Percentiles rank a stretch among this genome's conserved stretches.
phyloP scores from a whole-genome alignment of 805 yeast genomes.

The Candida easanensis region DNA sequence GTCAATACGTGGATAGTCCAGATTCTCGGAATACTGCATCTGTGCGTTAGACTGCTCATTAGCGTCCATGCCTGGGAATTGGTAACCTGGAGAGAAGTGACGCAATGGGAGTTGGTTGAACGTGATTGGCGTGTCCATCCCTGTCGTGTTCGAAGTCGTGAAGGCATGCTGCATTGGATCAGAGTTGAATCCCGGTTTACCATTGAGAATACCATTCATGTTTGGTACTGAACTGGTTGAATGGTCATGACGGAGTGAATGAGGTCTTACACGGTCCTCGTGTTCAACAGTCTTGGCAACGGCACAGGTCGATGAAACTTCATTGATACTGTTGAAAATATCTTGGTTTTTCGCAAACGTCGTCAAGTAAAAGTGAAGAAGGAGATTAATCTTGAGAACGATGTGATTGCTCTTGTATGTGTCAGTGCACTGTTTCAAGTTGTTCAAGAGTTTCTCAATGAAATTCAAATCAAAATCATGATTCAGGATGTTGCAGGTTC shows the following conservation, averaged over 20 bases:
- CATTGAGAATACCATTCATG: not conserved
- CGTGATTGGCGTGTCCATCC: not conserved
- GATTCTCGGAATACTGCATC: not conserved
- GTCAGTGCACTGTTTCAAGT: slow-evolving; percentile 16
- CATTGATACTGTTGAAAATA: slow-evolving; percentile 19
- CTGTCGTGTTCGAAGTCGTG: not conserved
- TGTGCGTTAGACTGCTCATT: not conserved
- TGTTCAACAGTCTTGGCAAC: slow-evolving; percentile 13
- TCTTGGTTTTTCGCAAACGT: slow-evolving; percentile 28
- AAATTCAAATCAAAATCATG: slow-evolving; percentile 17
- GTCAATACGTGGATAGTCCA: slow-evolving; percentile 16
- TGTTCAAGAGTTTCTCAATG: slow-evolving; percentile 16
- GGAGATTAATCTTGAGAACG: slow-evolving; percentile 21
- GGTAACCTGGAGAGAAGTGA: too few relatives aligned
- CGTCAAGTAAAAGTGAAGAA: slow-evolving; percentile 27
- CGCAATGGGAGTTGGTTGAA: not conserved
- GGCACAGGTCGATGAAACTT: slow-evolving; percentile 14
- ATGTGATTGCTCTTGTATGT: slow-evolving; percentile 21
- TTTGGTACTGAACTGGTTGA: slow-evolving; percentile 8
- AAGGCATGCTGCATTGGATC: slow-evolving; percentile 3
- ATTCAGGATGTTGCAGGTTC: slow-evolving; percentile 22
- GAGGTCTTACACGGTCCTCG: not conserved
- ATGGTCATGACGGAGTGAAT: not conserved
- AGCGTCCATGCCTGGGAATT: not conserved
- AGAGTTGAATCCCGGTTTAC: not conserved